A percentile compares a stretch with the other conserved stretches of the same genome.
Conservation (phyloP, 768 basidiomycete genomes). For the Dictyophora rubrovolvata region DNA sequence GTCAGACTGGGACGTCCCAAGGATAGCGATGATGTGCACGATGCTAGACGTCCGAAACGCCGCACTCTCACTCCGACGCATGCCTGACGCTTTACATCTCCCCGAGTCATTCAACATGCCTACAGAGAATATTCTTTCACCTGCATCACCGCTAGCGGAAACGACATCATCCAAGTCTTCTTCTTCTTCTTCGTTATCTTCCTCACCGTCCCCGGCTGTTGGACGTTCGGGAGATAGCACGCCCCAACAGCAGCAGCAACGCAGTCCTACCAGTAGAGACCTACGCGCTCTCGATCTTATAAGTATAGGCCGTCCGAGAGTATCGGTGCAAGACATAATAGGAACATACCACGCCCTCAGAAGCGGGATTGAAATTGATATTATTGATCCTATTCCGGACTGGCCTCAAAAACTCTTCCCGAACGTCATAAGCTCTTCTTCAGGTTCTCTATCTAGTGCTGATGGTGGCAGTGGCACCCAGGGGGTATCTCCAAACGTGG, state of each 20-base stretch:
- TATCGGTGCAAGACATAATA: constrained; percentile 72
- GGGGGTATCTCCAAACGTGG: neutral
- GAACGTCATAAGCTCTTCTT: constrained; percentile 15
- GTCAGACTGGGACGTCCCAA: constrained; percentile 49
- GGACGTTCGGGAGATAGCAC: neutral
- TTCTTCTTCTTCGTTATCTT: neutral
- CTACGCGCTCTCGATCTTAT: neutral
- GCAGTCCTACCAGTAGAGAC: neutral
- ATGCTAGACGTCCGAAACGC: constrained; percentile 58
- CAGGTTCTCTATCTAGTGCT: constrained; percentile 5
- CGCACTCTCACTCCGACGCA: constrained; percentile 21
- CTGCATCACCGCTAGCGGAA: neutral
- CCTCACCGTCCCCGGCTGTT: neutral
- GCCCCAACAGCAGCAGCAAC: neutral
- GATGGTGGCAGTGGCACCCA: neutral
- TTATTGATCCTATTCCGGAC: constrained; percentile 38
- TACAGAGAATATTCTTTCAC: neutral
- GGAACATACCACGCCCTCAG: constrained; percentile 62
- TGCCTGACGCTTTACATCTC: neutral
- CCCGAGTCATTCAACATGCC: constrained; percentile 1
- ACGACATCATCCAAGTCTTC: neutral
- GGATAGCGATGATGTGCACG: constrained; percentile 55
- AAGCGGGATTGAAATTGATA: constrained; percentile 55
- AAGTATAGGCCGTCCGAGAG: constrained; percentile 14
- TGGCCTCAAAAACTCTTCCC: constrained; percentile 44